phyloP scores from a whole-genome alignment of 1,284 basidiomycete genomes.

The Sanghuangporus baumii region DNA sequence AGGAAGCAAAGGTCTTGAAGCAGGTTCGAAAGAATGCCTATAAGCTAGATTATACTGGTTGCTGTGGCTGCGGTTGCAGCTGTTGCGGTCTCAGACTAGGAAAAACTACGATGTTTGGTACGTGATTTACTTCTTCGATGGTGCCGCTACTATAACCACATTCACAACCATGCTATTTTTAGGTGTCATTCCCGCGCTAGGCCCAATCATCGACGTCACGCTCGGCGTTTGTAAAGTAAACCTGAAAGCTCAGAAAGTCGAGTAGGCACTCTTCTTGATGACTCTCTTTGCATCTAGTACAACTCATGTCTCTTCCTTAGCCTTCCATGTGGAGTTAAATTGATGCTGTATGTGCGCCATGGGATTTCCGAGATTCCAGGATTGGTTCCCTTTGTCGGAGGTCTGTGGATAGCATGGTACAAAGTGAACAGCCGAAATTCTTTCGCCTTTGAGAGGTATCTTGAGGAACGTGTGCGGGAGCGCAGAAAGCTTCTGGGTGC shows the following conservation, averaged over 20 bases:
- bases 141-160: not conserved
- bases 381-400: slow-evolving; percentile 75
- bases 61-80: slow-evolving; percentile 38
- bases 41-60: slow-evolving; percentile 81
- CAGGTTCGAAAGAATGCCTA: slow-evolving; percentile 79
- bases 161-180: slow-evolving; percentile 9
- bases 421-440: slow-evolving; percentile 92
- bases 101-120: slow-evolving; percentile 72
- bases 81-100: slow-evolving; percentile 84
- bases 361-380: slow-evolving; percentile 67
- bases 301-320: slow-evolving; percentile 24
- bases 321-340: slow-evolving; percentile 60
- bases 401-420: slow-evolving; percentile 68
- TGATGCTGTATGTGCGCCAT: slow-evolving; percentile 75
- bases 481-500: not conserved
- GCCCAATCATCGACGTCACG: slow-evolving; percentile 57
- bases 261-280: slow-evolving; percentile 30
- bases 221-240: slow-evolving; percentile 79
- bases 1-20: slow-evolving; percentile 71
- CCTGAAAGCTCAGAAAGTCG: slow-evolving; percentile 68
- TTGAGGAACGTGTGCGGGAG: slow-evolving; percentile 9
- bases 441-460: slow-evolving; percentile 40
- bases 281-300: not conserved
- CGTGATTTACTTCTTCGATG: slow-evolving; percentile 13
- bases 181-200: slow-evolving; percentile 66